These are phyloP conservation scores for Eucalyptus microcorys DNA, from an alignment of 345 rosid species.

Conservation along the genomic window DNA sequence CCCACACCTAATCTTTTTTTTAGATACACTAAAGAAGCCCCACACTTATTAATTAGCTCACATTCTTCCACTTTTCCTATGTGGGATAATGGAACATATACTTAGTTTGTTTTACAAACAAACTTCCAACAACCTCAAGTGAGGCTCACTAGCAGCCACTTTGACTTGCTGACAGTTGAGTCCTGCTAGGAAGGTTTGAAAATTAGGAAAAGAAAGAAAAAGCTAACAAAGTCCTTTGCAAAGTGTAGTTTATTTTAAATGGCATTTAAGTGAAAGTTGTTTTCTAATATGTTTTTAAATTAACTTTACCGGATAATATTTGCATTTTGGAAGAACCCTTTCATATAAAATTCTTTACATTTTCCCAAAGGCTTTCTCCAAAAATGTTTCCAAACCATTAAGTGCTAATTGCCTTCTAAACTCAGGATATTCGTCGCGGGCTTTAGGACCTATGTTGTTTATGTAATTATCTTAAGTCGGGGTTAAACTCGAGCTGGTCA, in stretches of 20 bases:
- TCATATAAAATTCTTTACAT: not conserved
- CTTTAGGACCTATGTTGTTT: not conserved
- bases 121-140: not conserved
- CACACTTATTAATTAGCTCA: too few relatives aligned
- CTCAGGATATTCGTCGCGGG: not conserved
- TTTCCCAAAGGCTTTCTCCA: not conserved
- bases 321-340: not conserved
- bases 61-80: too few relatives aligned
- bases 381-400: not conserved
- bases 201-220: too few relatives aligned
- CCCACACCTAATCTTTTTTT: too few relatives aligned
- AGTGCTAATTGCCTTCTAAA: not conserved
- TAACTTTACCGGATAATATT: too few relatives aligned
- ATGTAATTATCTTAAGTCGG: not conserved
- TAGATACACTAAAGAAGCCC: too few relatives aligned
- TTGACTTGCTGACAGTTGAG: not conserved
- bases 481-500: not conserved
- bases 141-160: not conserved
- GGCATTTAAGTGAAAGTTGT: not conserved
- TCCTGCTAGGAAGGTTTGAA: fast-evolving
- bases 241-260: not conserved
- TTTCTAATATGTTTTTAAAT: too few relatives aligned
- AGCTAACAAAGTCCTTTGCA: fast-evolving
- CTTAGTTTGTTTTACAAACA: too few relatives aligned
- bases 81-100: fast-evolving